Conservation (phyloP, 768 basidiomycete species). For the Infundibulicybe gibba region DNA sequence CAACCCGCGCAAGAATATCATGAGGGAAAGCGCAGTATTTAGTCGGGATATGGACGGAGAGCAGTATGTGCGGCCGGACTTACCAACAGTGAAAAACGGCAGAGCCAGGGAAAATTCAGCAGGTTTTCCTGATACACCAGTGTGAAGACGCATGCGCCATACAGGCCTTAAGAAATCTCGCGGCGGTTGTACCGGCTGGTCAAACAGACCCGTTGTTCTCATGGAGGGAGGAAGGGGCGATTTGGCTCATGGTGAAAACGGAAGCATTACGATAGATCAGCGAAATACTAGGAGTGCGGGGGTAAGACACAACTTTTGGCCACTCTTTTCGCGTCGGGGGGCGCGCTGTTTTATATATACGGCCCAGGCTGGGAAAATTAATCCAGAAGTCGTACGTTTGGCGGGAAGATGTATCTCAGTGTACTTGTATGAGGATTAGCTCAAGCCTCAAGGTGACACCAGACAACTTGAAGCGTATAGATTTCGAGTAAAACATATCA, state of each 20-base stretch:
- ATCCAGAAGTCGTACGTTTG: constrained; percentile 29
- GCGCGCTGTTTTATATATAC: constrained; percentile 30
- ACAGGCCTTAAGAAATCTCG: constrained; percentile 25
- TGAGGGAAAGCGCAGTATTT: constrained; percentile 12
- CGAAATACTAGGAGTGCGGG: constrained; percentile 12
- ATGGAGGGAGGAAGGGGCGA: constrained; percentile 24
- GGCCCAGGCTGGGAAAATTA: constrained; percentile 21
- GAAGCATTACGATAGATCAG: constrained; percentile 25
- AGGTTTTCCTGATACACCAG: constrained; percentile 18
- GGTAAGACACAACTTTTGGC: constrained; percentile 29
- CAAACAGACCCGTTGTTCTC: constrained; percentile 34
- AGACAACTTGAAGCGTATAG: too few species aligned
- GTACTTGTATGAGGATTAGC: too few species aligned
- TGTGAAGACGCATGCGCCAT: constrained; percentile 23
- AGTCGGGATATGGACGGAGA: constrained; percentile 17
- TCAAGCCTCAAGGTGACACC: too few species aligned
- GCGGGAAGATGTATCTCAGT: constrained; percentile 33
- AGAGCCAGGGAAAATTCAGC: constrained; percentile 22
- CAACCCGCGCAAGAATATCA: constrained; percentile 17
- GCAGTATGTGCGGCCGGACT: constrained; percentile 21
- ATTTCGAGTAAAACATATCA: too few species aligned
- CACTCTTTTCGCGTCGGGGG: constrained; percentile 43
- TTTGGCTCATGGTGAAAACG: constrained; percentile 23
- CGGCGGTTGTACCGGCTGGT: constrained; percentile 12
- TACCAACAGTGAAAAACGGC: constrained; percentile 35